phyloP scores from a whole-genome alignment of 108 stramenopile species.

The Tribonema minus region DNA sequence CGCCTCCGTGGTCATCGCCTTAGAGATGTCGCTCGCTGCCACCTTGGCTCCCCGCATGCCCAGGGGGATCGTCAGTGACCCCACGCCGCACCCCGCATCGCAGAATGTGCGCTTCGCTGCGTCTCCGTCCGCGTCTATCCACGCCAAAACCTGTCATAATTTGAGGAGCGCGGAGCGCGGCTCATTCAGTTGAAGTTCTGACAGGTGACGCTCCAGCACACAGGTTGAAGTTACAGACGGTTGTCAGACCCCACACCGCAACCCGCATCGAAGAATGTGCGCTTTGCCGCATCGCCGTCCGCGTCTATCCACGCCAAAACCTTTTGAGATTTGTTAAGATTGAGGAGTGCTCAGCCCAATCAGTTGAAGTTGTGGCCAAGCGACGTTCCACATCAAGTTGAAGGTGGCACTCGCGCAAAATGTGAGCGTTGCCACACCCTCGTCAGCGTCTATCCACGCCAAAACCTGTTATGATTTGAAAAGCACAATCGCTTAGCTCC shows the following conservation, averaged over 20 bases:
- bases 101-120: slow-evolving; percentile 33
- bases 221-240: too few relatives aligned
- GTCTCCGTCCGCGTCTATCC: slow-evolving; percentile 77
- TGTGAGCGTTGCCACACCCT: slow-evolving; percentile 51
- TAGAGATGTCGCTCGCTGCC: slow-evolving; percentile 83
- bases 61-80: slow-evolving; percentile 84
- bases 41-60: slow-evolving; percentile 84
- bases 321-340: too few relatives aligned
- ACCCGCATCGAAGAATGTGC: slow-evolving; percentile 43
- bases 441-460: slow-evolving; percentile 79
- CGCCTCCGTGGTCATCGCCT: slow-evolving; percentile 86
- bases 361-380: too few relatives aligned
- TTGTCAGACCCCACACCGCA: slow-evolving; percentile 58
- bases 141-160: slow-evolving; percentile 75
- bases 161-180: too few relatives aligned
- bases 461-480: too few relatives aligned
- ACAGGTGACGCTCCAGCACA: too few relatives aligned
- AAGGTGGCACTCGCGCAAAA: too few relatives aligned
- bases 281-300: slow-evolving; percentile 67
- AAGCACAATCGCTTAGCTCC: too few relatives aligned
- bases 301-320: slow-evolving; percentile 80
- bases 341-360: too few relatives aligned
- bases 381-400: too few relatives aligned
- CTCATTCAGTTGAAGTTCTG: too few relatives aligned
- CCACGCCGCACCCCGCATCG: slow-evolving; percentile 47